Evolutionary conservation across 148 eudicot species (phyloP).

Genomic region (Agrostemma githago): DNA sequence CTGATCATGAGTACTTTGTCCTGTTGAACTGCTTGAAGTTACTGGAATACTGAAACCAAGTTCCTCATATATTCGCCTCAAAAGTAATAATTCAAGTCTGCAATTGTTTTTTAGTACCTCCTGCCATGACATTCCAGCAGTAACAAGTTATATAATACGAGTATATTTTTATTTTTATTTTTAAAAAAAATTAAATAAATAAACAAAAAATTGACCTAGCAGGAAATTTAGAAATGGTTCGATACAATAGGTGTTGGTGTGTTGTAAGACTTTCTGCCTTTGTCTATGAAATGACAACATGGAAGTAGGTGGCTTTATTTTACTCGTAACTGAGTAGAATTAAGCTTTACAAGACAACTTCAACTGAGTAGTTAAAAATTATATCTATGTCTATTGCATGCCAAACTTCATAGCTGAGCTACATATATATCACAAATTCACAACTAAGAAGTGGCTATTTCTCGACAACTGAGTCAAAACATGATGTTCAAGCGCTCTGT

Average conservation of each 20-base stretch:
- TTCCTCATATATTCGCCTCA: conserved; percentile 43
- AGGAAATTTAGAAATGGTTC: not conserved
- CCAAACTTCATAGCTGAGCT: not conserved
- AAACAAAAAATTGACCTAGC: not conserved
- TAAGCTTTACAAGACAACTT: not conserved
- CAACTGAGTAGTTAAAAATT: not conserved
- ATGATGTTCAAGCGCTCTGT: not conserved
- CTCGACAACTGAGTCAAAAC: not conserved
- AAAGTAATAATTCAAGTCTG: conserved; percentile 44
- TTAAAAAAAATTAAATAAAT: not conserved
- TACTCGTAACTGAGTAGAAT: not conserved
- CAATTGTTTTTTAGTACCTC: conserved; percentile 52
- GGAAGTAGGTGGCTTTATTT: not conserved
- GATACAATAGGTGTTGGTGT: not conserved
- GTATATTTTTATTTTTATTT: too few species aligned
- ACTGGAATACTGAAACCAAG: conserved; percentile 30
- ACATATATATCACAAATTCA: not conserved
- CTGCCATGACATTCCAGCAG: conserved; percentile 37
- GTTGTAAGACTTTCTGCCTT: too few species aligned
- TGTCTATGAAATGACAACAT: not conserved
- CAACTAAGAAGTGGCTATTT: not conserved
- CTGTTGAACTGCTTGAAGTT: conserved; percentile 17
- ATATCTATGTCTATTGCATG: not conserved
- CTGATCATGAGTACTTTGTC: conserved; percentile 16
- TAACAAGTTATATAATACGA: not conserved